Base-by-base conservation (phyloP, 345 rosid genomes). In the Rhizophora mangle region DNA sequence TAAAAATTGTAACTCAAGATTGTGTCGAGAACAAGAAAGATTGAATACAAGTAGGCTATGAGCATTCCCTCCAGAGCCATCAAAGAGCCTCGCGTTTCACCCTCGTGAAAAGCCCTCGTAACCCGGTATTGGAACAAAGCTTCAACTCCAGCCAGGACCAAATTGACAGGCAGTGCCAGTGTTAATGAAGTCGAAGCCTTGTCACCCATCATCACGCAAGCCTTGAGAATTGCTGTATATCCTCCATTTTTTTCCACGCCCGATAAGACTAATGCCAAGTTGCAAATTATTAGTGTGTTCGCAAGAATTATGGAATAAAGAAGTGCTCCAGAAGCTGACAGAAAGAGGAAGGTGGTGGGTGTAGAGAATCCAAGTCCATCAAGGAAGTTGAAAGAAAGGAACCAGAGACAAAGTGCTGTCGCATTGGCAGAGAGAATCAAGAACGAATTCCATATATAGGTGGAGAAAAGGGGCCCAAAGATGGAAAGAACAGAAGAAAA, bases 11-110 rank as follows among this genome's bases (percentile, higher is more conserved):
- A 84, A 67, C 78, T 84, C 52, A 87, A 80, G 34, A 87, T 76
- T 0, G 92, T 84, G 39, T 92, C 97, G 55, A 95, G 86, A 74
- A 92, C 92, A 37, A 88, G 66, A 71, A 81, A 64, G 64, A 81
- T 76, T 4, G 98, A 90, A 70, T 92, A 87, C 70, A 92, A 54
- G 62, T 88, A 90, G 70, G 89, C 87, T 13, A 95, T 85, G n/a
- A 92, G 67, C 52, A 78, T 63, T 62, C 82, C 92, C 78, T 90
- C 96, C 43, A 79, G 55, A 29, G 62, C 74, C 80, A 81, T 72
- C 29, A 69, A 75, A 24, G 54, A 27, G 24, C 65, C 10, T 19
- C 68, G 66, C 51, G 67, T 58, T 8, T 72, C 76, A 3, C 81
- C 68, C 1, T 11, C 60, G 10, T 60, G 79, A 72, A 65, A 84